These are phyloP conservation scores for Simplicillium sp. DNA, from an alignment of 2,329 filamentous ascomycete genomes.

Conservation along the genomic window DNA sequence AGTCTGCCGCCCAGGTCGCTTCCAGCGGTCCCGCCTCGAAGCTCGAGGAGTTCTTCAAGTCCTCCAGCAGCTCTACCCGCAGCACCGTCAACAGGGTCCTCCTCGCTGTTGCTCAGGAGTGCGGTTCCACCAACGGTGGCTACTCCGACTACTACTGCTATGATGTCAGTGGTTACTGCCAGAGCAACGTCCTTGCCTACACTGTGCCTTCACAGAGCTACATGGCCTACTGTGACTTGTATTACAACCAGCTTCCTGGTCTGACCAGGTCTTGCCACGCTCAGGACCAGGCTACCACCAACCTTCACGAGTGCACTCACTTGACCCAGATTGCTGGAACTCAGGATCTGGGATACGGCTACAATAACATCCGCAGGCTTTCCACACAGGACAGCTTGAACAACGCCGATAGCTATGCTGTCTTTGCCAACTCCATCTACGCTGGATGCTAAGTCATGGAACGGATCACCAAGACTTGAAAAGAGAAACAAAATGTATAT, in stretches of 20 bases:
- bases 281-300: constrained; percentile 53
- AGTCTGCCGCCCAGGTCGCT: constrained; percentile 37
- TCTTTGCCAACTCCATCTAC: constrained; percentile 17
- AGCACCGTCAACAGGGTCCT: constrained; percentile 36
- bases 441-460: neutral
- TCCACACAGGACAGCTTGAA: constrained; percentile 33
- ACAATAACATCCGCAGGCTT: constrained; percentile 36
- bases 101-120: constrained; percentile 36
- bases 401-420: constrained; percentile 48
- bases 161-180: constrained; percentile 23
- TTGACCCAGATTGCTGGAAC: constrained; percentile 43
- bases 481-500: neutral
- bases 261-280: constrained; percentile 41
- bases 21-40: constrained; percentile 32
- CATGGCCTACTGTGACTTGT: constrained; percentile 48
- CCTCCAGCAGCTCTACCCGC: constrained; percentile 26
- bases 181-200: constrained; percentile 40
- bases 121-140: constrained; percentile 28
- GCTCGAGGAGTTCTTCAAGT: constrained; percentile 50
- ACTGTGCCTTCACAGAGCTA: constrained; percentile 39
- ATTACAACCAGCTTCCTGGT: constrained; percentile 39
- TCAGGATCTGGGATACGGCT: constrained; percentile 40
- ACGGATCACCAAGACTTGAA: neutral
- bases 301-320: constrained; percentile 53
- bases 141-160: constrained; percentile 43